Conservation (phyloP, 768 basidiomycete species). For the Termitomyces sp. region DNA sequence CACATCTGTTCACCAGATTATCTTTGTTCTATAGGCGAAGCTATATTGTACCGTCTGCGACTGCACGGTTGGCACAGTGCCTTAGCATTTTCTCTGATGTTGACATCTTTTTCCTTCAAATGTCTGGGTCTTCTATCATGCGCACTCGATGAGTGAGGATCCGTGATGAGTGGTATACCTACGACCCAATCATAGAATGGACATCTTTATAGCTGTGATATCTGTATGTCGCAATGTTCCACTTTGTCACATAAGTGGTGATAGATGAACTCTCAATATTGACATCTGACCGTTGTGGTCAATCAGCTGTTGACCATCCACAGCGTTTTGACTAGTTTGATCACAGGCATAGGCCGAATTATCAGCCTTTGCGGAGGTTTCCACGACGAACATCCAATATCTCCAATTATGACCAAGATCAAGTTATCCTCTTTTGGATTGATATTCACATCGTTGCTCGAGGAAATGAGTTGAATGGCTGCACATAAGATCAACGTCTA, state of each 20-base stretch:
- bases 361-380: neutral
- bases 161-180: neutral
- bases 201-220: neutral
- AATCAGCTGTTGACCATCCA: neutral
- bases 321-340: neutral
- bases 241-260: neutral
- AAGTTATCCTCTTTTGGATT: neutral
- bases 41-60: neutral
- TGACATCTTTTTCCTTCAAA: neutral
- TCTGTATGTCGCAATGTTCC: neutral
- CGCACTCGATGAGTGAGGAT: neutral
- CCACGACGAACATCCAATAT: neutral
- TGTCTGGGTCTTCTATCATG: neutral
- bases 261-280: neutral
- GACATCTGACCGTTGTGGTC: neutral
- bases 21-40: neutral
- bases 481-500: neutral
- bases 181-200: neutral
- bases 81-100: neutral
- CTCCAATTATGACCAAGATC: neutral
- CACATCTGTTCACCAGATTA: neutral
- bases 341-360: neutral
- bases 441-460: neutral
- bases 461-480: neutral
- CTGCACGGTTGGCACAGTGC: neutral